These are phyloP conservation scores for Boletus mariae DNA, from an alignment of 1,284 basidiomycete species.

Conservation along the genomic window DNA sequence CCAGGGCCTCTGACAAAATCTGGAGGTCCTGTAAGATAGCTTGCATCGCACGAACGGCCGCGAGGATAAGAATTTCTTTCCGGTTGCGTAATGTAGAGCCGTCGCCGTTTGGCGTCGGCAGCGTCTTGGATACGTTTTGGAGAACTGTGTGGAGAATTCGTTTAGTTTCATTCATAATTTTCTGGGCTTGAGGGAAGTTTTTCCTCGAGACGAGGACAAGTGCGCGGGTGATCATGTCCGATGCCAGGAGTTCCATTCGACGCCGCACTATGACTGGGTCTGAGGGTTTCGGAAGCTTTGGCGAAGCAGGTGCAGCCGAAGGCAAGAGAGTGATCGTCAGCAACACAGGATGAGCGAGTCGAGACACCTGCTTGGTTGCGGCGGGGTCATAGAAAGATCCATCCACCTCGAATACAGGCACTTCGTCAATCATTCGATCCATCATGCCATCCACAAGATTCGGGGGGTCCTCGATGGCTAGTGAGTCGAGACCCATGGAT, in stretches of 20 bases:
- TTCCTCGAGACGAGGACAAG: slow-evolving; percentile 85
- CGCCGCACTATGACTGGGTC: slow-evolving; percentile 88
- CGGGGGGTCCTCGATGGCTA: slow-evolving; percentile 64
- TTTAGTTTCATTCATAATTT: slow-evolving; percentile 85
- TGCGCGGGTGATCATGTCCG: slow-evolving; percentile 92
- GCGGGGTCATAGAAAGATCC: slow-evolving; percentile 89
- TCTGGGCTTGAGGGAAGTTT: slow-evolving; percentile 83
- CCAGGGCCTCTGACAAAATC: slow-evolving; percentile 77
- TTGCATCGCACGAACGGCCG: slow-evolving; percentile 74
- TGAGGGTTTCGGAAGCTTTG: slow-evolving; percentile 51
- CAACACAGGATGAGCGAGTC: slow-evolving; percentile 83
- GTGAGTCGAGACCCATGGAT: slow-evolving; percentile 73
- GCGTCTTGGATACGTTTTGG: slow-evolving; percentile 69
- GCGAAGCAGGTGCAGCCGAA: slow-evolving; percentile 36
- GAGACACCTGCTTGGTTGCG: slow-evolving; percentile 74
- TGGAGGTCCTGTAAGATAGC: slow-evolving; percentile 84
- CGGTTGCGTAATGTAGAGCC: slow-evolving; percentile 57
- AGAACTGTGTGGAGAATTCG: slow-evolving; percentile 82
- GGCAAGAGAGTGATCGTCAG: slow-evolving; percentile 87
- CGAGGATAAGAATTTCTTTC: slow-evolving; percentile 68
- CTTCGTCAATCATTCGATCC: slow-evolving; percentile 89
- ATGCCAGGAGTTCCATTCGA: slow-evolving; percentile 88
- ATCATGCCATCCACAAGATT: slow-evolving; percentile 82
- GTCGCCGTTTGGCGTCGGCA: slow-evolving; percentile 52
- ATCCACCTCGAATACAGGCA: slow-evolving; percentile 89